Conservation (phyloP, 1,284 basidiomycete species). For the Athelia sp. region DNA sequence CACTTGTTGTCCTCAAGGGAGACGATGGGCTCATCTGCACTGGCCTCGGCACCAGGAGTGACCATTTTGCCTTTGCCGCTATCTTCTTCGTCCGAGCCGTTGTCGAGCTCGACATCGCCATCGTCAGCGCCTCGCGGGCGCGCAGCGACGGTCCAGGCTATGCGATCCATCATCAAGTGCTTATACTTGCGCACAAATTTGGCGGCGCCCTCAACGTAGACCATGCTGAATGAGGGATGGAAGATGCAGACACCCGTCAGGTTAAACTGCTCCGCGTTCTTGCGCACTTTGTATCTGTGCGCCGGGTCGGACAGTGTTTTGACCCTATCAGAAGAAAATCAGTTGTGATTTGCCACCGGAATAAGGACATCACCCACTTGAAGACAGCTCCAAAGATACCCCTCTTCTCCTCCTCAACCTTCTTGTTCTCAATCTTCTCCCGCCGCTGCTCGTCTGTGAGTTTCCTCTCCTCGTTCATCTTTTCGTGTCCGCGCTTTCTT, state of each 20-base stretch:
- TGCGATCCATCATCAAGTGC: conserved; percentile 82
- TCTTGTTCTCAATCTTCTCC: conserved; percentile 84
- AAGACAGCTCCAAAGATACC: conserved; percentile 87
- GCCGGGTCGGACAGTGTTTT: conserved; percentile 87
- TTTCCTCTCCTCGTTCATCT: conserved; percentile 89
- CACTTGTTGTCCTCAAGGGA: conserved; percentile 85
- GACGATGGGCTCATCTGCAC: conserved; percentile 32
- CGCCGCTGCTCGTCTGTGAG: conserved; percentile 86
- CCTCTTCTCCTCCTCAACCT: conserved; percentile 80
- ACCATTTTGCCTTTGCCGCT: conserved; percentile 27
- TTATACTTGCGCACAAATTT: conserved; percentile 90
- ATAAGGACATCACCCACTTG: conserved; percentile 56
- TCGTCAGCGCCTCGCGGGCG: conserved; percentile 69
- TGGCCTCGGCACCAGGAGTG: conserved; percentile 21
- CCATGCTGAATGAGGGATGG: conserved; percentile 83
- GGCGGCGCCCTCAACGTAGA: conserved; percentile 89
- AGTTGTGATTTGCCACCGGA: conserved; percentile 6
- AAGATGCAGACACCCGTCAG: conserved; percentile 89
- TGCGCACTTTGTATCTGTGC: conserved; percentile 94
- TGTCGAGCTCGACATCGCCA: conserved; percentile 64
- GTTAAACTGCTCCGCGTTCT: conserved; percentile 90
- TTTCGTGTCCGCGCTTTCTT: conserved; percentile 85
- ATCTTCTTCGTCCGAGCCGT: conserved; percentile 40
- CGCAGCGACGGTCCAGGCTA: conserved; percentile 93
- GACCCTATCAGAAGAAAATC: conserved; percentile 46